phyloP scores from a whole-genome alignment of 1,139 yeast species.

The Zygosaccharomyces pseudobailii region DNA sequence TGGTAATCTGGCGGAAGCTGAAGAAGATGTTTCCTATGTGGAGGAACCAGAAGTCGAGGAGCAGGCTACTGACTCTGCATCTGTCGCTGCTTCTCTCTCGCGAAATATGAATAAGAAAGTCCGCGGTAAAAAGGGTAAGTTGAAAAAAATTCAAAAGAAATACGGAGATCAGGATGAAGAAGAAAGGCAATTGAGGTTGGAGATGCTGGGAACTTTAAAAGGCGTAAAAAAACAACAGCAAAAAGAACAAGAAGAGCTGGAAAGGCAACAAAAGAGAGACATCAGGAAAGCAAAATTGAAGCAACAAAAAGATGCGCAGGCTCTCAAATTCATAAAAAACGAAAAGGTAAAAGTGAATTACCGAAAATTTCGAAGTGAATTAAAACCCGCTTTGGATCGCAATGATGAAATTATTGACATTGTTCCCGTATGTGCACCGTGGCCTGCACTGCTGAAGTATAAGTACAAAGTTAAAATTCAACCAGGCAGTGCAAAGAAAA shows the following conservation, averaged over 20 bases:
- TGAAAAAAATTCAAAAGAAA: conserved; percentile 76
- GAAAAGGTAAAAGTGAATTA: conserved; percentile 32
- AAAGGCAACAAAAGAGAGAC: conserved; percentile 37
- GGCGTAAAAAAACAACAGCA: conserved; percentile 49
- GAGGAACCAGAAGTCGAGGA: neutral
- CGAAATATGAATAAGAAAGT: conserved; percentile 39
- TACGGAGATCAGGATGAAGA: conserved; percentile 92
- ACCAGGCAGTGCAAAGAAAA: conserved; percentile 86
- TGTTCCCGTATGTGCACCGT: conserved; percentile 90
- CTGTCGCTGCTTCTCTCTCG: conserved; percentile 17
- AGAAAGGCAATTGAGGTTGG: conserved; percentile 68
- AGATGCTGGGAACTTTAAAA: conserved; percentile 76
- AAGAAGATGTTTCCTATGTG: conserved; percentile 5
- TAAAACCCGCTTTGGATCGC: conserved; percentile 36
- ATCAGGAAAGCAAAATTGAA: conserved; percentile 39
- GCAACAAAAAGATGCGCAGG: conserved; percentile 49
- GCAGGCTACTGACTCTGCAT: conserved; percentile 1
- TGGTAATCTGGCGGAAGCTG: conserved; percentile 1
- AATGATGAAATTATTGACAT: conserved; percentile 50
- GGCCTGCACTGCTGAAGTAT: conserved; percentile 69
- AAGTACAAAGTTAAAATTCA: conserved; percentile 81
- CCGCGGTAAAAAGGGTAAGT: conserved; percentile 79
- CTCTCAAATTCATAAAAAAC: conserved; percentile 42
- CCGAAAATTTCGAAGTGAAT: conserved; percentile 35
- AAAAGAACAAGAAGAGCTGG: conserved; percentile 35